These are phyloP conservation scores for Hortiboletus rubellus DNA, from an alignment of 1,284 basidiomycete species.

Conservation along the genomic window DNA sequence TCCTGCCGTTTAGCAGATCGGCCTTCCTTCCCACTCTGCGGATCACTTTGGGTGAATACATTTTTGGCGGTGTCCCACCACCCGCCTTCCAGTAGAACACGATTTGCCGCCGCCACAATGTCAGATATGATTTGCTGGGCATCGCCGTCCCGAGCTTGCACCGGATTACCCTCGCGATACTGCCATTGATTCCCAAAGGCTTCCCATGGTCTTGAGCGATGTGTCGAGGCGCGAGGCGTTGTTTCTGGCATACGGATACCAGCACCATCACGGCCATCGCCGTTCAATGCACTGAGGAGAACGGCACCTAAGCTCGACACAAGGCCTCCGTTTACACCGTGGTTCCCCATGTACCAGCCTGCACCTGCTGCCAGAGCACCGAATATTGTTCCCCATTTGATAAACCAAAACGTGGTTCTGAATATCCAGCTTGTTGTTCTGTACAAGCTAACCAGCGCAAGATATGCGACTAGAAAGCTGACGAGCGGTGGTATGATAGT, in stretches of 20 bases:
- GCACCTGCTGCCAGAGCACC: constrained; percentile 49
- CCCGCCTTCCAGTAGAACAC: constrained; percentile 36
- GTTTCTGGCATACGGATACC: constrained; percentile 33
- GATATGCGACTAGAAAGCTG: constrained; percentile 67
- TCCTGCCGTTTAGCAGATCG: constrained; percentile 16
- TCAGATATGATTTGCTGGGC: constrained; percentile 46
- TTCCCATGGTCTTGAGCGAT: constrained; percentile 60
- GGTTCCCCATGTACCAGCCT: constrained; percentile 53
- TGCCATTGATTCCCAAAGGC: constrained; percentile 66
- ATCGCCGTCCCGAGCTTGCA: constrained; percentile 29
- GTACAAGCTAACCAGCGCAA: constrained; percentile 70
- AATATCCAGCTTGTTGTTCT: constrained; percentile 74
- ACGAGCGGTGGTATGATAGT: constrained; percentile 71
- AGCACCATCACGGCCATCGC: constrained; percentile 37
- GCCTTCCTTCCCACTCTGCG: constrained; percentile 11
- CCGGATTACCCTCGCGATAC: constrained; percentile 38
- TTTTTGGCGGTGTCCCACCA: constrained; percentile 49
- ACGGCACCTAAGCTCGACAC: constrained; percentile 43
- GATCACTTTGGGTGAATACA: constrained; percentile 24
- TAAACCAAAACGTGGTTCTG: constrained; percentile 60
- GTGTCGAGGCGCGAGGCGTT: constrained; percentile 24
- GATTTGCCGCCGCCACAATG: constrained; percentile 43
- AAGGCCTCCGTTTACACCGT: constrained; percentile 37
- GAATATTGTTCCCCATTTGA: constrained; percentile 73
- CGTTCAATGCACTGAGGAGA: constrained; percentile 47